phyloP scores from a whole-genome alignment of 345 rosid genomes.

The Sisymbrium altissimum region DNA sequence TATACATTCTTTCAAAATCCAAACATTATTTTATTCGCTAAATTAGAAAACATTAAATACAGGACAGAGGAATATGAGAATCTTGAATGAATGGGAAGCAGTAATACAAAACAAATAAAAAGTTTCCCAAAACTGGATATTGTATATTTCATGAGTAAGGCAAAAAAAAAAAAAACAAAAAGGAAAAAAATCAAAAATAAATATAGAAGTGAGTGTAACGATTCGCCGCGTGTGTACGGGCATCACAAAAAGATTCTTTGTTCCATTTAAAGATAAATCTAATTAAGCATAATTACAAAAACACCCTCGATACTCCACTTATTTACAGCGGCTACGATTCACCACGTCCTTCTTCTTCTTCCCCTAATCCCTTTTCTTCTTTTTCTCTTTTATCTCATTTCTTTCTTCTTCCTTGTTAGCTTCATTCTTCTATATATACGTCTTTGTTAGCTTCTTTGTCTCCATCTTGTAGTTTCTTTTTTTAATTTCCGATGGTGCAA shows the following conservation, averaged over 20 bases:
- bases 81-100: conserved; percentile 9
- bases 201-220: conserved; percentile 26
- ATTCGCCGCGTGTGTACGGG: conserved; percentile 54
- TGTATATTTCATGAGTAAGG: background rate
- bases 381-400: background rate
- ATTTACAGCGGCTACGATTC: conserved; percentile 31
- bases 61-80: conserved; percentile 19
- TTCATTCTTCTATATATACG: conserved; percentile 27
- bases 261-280: conserved; percentile 32
- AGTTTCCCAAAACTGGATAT: conserved; percentile 25
- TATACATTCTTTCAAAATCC: background rate
- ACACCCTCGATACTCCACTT: conserved; percentile 29
- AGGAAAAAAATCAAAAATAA: conserved; percentile 16
- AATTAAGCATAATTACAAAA: background rate
- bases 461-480: conserved; percentile 18
- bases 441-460: conserved; percentile 20
- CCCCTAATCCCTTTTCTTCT: conserved; percentile 34
- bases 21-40: background rate
- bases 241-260: conserved; percentile 36
- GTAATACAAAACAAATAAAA: background rate
- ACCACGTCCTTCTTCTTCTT: conserved; percentile 42
- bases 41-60: background rate
- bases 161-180: background rate
- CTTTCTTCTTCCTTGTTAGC: conserved; percentile 25
- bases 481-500: conserved; percentile 27